A percentile compares a stretch with the other conserved stretches of the same genome.
Evolutionary conservation across 2,329 filamentous ascomycete species (phyloP).

Genomic region (Pseudocercospora macadamiae): DNA sequence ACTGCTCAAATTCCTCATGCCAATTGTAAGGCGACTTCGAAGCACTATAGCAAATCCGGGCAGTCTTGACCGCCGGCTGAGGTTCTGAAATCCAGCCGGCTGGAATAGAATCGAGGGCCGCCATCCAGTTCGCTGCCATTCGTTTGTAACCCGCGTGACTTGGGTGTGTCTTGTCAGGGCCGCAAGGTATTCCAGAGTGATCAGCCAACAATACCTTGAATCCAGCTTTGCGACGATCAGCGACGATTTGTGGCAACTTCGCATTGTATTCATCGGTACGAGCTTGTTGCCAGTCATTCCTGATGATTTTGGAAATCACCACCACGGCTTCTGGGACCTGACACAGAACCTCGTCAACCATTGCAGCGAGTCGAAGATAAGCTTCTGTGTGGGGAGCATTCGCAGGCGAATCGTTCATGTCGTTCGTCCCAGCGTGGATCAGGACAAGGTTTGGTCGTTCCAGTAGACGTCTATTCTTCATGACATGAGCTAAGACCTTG

Average conservation of each 20-base stretch:
- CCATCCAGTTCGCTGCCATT: conserved; percentile 7
- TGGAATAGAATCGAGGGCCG: neutral
- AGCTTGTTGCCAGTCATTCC: conserved; percentile 20
- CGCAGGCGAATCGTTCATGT: conserved; percentile 30
- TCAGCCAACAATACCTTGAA: conserved; percentile 36
- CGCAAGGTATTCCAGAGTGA: conserved; percentile 11
- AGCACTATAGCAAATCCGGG: neutral
- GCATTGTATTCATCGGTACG: conserved; percentile 33
- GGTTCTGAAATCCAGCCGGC: neutral
- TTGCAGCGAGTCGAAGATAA: conserved; percentile 36
- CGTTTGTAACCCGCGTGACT: neutral
- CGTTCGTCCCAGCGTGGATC: conserved; percentile 41
- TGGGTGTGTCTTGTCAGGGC: conserved; percentile 6
- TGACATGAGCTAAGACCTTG: conserved; percentile 11
- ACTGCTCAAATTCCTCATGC: neutral
- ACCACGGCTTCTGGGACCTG: conserved; percentile 39
- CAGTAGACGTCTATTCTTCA: conserved; percentile 14
- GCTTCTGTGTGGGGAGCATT: conserved; percentile 33
- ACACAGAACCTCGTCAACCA: conserved; percentile 40
- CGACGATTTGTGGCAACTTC: conserved; percentile 31
- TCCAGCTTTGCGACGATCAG: conserved; percentile 25
- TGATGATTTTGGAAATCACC: conserved; percentile 43
- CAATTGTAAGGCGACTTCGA: neutral
- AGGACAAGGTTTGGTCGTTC: conserved; percentile 39
- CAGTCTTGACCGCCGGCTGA: neutral